Conservation (phyloP, 345 rosid species). For the Microthlaspi erraticum region DNA sequence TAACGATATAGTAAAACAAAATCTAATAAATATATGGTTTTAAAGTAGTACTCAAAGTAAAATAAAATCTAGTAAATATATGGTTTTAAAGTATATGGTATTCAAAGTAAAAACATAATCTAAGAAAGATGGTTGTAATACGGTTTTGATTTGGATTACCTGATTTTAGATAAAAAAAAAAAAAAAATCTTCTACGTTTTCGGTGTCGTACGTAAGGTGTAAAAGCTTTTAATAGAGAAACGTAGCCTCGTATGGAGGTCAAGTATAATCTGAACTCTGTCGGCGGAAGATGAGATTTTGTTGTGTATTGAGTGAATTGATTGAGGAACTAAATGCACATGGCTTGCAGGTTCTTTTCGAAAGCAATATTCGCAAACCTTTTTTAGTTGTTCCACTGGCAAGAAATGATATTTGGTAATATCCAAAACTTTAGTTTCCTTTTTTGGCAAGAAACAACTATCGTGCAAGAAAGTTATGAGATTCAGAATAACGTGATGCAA, state of each 20-base stretch:
- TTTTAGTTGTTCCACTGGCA: background rate
- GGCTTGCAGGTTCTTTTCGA: constrained; percentile 16
- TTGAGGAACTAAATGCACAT: constrained; percentile 28
- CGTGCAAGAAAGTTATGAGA: constrained; percentile 16
- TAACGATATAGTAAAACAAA: too few species aligned
- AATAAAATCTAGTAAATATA: too few species aligned
- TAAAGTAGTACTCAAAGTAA: too few species aligned
- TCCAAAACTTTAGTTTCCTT: constrained; percentile 12
- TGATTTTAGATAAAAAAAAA: too few species aligned
- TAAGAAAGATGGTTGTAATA: too few species aligned
- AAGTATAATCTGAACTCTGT: constrained; percentile 16
- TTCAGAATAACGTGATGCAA: constrained; percentile 4
- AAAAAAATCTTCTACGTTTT: background rate
- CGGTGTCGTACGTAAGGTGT: background rate
- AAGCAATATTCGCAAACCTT: background rate
- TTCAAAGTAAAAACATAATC: too few species aligned
- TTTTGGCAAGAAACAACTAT: constrained; percentile 27
- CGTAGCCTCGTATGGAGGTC: constrained; percentile 23
- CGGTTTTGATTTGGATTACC: background rate
- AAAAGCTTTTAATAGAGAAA: background rate
- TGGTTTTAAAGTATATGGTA: too few species aligned
- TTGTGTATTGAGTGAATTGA: background rate
- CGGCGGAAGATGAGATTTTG: constrained; percentile 16
- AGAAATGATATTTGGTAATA: background rate
- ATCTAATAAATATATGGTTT: too few species aligned